Evolutionary conservation across 1,284 basidiomycete species (phyloP).

Genomic region (Apiotrichum akiyoshidainum): DNA sequence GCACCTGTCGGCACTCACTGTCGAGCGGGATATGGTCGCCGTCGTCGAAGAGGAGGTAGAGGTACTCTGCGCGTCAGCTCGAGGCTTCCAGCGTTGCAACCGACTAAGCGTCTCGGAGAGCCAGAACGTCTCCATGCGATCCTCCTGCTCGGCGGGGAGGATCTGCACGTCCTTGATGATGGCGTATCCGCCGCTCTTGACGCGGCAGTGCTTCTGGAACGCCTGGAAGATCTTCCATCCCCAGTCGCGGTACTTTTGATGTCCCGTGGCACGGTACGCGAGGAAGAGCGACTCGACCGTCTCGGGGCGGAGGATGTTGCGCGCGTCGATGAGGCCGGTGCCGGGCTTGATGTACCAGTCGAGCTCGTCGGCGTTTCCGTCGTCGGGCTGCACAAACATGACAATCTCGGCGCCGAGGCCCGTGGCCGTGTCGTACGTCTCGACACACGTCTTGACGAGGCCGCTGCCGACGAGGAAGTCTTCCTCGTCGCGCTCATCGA

Average conservation of each 20-base stretch:
- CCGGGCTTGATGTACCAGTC: conserved; percentile 83
- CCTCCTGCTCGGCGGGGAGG: conserved; percentile 62
- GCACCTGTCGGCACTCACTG: conserved; percentile 53
- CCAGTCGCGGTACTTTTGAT: conserved; percentile 72
- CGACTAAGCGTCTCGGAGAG: conserved; percentile 82
- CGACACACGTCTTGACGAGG: conserved; percentile 80
- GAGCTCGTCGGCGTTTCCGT: conserved; percentile 48
- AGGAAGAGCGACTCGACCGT: conserved; percentile 91
- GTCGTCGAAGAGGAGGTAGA: conserved; percentile 84
- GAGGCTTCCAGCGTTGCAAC: conserved; percentile 17
- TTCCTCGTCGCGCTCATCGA: conserved; percentile 60
- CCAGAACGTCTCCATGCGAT: conserved; percentile 95
- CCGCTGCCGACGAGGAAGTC: conserved; percentile 81
- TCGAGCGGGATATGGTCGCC: conserved; percentile 67
- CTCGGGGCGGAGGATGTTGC: conserved; percentile 91
- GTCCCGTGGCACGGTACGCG: conserved; percentile 78
- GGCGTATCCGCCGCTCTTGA: conserved; percentile 76
- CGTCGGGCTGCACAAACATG: conserved; percentile 62
- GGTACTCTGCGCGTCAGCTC: conserved; percentile 61
- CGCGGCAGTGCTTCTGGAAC: conserved; percentile 73
- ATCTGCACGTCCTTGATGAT: conserved; percentile 79
- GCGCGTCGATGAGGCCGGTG: conserved; percentile 66
- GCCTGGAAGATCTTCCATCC: conserved; percentile 90
- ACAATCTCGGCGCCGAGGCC: conserved; percentile 81
- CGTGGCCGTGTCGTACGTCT: conserved; percentile 80